phyloP scores from a whole-genome alignment of 208 protist genomes.

The Trypanosoma grayi region DNA sequence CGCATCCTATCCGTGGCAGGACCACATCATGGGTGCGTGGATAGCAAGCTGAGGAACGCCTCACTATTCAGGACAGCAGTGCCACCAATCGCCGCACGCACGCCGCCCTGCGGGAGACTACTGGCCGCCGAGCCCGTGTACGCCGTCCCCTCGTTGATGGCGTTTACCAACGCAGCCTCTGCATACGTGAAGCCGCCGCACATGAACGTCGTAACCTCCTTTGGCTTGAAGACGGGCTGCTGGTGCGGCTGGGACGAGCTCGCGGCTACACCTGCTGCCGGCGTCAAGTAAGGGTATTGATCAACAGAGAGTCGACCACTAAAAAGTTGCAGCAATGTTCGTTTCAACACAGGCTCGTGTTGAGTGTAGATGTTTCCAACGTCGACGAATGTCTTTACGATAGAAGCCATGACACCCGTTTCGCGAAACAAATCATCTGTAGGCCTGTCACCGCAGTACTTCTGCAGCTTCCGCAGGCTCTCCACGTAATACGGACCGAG shows the following conservation, averaged over 20 bases:
- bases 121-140: conserved; percentile 50
- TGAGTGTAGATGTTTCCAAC: conserved; percentile 98
- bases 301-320: conserved; percentile 47
- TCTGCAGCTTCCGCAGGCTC: conserved; percentile 50
- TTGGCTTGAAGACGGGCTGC: conserved; percentile 33
- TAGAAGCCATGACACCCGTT: conserved; percentile 84
- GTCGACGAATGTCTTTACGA: conserved; percentile 77
- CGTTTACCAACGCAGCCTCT: conserved; percentile 76
- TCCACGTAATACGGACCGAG: conserved; percentile 35
- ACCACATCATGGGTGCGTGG: conserved; percentile 16
- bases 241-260: conserved; percentile 17
- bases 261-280: conserved; percentile 12
- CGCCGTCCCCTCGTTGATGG: conserved; percentile 60
- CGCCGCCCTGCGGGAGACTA: conserved; percentile 29
- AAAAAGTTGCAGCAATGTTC: conserved; percentile 76
- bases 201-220: conserved; percentile 79
- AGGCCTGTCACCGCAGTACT: conserved; percentile 41
- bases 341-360: conserved; percentile 92
- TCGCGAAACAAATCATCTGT: conserved; percentile 88
- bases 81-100: conserved; percentile 52
- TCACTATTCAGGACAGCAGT: conserved; percentile 57
- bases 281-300: conserved; percentile 56
- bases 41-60: conserved; percentile 50
- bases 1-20: background rate
- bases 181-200: conserved; percentile 82